These are phyloP conservation scores for Mycena vitilis DNA, from an alignment of 768 basidiomycete species.

Conservation along the genomic window DNA sequence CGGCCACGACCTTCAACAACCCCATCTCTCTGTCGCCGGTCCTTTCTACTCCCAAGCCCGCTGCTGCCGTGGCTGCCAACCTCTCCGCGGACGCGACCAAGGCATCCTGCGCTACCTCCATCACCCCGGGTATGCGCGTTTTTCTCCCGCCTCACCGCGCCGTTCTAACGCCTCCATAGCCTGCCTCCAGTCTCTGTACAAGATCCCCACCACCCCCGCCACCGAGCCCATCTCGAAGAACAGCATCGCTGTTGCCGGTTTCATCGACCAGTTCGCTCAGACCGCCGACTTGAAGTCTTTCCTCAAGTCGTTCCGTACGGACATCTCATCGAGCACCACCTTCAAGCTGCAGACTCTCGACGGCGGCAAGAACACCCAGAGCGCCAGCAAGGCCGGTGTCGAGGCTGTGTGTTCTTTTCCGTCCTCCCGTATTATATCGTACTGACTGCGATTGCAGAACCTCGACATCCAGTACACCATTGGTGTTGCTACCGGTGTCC, in stretches of 20 bases:
- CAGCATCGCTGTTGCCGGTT: slow-evolving; percentile 39
- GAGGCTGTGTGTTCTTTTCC: slow-evolving; percentile 25
- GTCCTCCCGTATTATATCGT: too few species aligned
- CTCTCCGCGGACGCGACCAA: background rate
- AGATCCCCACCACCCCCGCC: slow-evolving; percentile 46
- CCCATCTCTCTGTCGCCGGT: slow-evolving; percentile 31
- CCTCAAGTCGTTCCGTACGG: slow-evolving; percentile 32
- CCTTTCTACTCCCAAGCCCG: slow-evolving; percentile 3
- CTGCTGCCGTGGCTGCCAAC: too few species aligned
- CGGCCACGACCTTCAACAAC: slow-evolving; percentile 44
- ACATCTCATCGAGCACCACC: slow-evolving; percentile 34
- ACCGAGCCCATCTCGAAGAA: slow-evolving; percentile 36
- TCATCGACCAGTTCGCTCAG: slow-evolving; percentile 34
- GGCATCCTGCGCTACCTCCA: background rate
- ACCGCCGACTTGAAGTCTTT: slow-evolving; percentile 33
- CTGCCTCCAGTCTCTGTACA: slow-evolving; percentile 46
- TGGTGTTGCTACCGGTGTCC: slow-evolving; percentile 39
- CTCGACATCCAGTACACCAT: slow-evolving; percentile 40
- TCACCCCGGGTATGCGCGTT: background rate
- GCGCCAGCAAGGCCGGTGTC: slow-evolving; percentile 24
- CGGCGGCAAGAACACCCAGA: slow-evolving; percentile 34
- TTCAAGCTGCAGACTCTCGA: slow-evolving; percentile 26
- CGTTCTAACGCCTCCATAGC: background rate
- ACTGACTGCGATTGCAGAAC: background rate
- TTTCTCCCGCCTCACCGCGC: background rate